Base-by-base conservation (phyloP, 1,284 basidiomycete species). In the Pascua sp. region DNA sequence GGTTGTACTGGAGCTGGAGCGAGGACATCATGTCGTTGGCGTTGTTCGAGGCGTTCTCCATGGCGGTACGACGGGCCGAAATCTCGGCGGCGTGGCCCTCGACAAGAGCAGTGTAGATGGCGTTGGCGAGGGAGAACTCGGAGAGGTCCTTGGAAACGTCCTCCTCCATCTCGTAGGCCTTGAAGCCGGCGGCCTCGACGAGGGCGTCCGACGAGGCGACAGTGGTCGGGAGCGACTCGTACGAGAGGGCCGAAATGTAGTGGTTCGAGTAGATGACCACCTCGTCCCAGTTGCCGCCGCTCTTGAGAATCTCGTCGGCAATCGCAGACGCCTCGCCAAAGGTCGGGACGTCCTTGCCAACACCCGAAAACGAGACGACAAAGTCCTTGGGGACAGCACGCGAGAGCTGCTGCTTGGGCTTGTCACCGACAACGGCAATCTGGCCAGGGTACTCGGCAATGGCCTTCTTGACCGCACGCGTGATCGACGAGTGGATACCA, bases 11-110 rank as follows among this genome's bases (percentile, higher is more conserved):
- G 86, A 95, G 90, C 77, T 89, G 88, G 58, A 96, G 83, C 52
- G 82, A 80, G 65, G 79, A 80, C 71, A 94, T 94, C 91, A 95
- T 94, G 78, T 93, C 91, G 52, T 81, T 83, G 57, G 95, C 96
- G 80, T 98, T 98, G 77, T 94, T 98, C 66, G 94, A 95, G 52
- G 95, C 96, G 75, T 95, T 98, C 86, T 98, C 95, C 95, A 99
- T 99, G 74, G 96, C 95, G 71, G 96, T 98, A 68, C 95, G 89
- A 79, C 92, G 84, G 51, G 70, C 71, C 54, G 65, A 70, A 51
- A 70, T 90, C 80, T 98, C 95, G 69, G 93, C 91, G 60, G 96
- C 95, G 78, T 98, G 94, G 60, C 87, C 89, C 80, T 99, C 96
- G 49, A 91, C 90, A 53, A 99, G 88, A 55, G 92, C 88, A 65